Percentiles rank a stretch among this genome's conserved stretches.
These are phyloP conservation scores for Yamadazyma atmosphaerica DNA, from an alignment of 1,139 yeast genomes.

Conservation along the genomic window DNA sequence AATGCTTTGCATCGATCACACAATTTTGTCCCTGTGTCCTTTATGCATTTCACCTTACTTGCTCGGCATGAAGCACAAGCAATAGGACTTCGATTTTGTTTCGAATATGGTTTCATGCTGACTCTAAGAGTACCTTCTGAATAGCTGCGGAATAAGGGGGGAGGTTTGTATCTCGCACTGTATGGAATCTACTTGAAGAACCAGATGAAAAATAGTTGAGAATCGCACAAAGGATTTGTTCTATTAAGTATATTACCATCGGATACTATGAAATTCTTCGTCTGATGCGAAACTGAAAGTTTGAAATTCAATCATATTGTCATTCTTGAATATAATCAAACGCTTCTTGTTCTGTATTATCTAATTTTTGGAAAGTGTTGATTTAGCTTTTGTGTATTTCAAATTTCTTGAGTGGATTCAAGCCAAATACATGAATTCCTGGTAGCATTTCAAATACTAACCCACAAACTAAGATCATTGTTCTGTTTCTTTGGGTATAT, in stretches of 20 bases:
- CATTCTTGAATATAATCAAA: neutral
- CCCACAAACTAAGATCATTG: neutral
- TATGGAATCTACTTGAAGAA: neutral
- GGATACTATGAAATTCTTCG: no score
- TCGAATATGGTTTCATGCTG: constrained; percentile 10
- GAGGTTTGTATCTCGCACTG: neutral
- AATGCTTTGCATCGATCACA: constrained; percentile 24
- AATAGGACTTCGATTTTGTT: constrained; percentile 19
- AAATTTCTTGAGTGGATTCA: neutral
- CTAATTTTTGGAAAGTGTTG: neutral
- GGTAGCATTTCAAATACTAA: neutral
- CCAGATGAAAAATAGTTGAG: no score
- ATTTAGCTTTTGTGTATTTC: neutral
- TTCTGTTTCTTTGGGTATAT: no score
- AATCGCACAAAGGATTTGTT: neutral
- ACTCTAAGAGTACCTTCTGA: neutral
- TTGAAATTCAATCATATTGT: neutral
- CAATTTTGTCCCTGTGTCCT: constrained; percentile 13
- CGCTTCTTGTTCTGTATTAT: no score
- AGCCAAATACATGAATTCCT: neutral
- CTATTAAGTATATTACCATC: neutral
- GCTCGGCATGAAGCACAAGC: constrained; percentile 26
- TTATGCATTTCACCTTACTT: constrained; percentile 24
- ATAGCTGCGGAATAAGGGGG: neutral
- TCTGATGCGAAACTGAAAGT: neutral